These are phyloP conservation scores for Withania somnifera DNA, from an alignment of 305 asterid species.

Conservation along the genomic window DNA sequence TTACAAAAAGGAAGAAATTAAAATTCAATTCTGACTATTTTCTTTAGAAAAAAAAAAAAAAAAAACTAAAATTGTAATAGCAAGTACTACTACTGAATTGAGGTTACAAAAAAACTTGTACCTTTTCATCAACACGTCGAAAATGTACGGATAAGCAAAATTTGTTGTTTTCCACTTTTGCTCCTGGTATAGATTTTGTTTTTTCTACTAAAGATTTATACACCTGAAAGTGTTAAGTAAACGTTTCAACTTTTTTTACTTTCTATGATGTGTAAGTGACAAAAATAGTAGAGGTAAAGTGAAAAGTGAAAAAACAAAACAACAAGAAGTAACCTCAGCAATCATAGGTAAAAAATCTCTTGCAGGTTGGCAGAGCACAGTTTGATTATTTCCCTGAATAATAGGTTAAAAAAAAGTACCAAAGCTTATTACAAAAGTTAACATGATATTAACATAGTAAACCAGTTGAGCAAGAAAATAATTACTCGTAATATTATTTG, in stretches of 20 bases:
- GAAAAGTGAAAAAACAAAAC: not conserved
- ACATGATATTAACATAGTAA: not conserved
- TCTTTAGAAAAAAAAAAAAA: not conserved
- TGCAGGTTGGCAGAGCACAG: constrained; percentile 41
- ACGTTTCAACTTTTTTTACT: not conserved
- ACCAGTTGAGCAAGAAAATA: not conserved
- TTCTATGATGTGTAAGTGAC: not conserved
- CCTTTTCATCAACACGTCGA: constrained; percentile 43
- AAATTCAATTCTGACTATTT: not conserved
- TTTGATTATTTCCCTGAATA: constrained; percentile 25
- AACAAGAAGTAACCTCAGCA: constrained; percentile 22
- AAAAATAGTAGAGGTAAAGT: not conserved
- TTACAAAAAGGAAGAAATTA: not conserved
- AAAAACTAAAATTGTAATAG: no score
- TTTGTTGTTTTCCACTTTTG: constrained; percentile 39
- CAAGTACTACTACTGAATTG: not conserved
- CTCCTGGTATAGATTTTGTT: constrained; percentile 31
- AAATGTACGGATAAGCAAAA: constrained; percentile 40
- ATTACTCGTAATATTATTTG: not conserved
- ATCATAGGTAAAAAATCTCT: constrained; percentile 41
- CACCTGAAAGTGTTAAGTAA: constrained; percentile 16
- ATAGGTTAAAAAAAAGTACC: not conserved
- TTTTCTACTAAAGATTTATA: constrained; percentile 24
- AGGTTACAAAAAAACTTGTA: not conserved
- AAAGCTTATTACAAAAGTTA: not conserved